phyloP scores from a whole-genome alignment of 306 rosid genomes.

The Cicer yamashitae region DNA sequence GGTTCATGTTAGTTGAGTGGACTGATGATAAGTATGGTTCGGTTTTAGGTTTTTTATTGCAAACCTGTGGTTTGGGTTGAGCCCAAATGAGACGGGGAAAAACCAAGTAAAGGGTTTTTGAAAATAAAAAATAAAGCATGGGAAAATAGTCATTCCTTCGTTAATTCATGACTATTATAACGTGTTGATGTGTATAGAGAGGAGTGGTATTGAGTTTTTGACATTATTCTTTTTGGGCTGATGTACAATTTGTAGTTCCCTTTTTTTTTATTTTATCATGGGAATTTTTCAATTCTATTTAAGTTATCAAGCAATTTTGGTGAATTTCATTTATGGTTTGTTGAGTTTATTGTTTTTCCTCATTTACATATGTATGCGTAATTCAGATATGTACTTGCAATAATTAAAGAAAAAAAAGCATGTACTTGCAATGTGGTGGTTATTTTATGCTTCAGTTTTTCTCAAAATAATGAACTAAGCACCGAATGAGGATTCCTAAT shows the following conservation, averaged over 20 bases:
- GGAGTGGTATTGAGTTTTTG: background rate
- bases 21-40: background rate
- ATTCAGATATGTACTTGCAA: background rate
- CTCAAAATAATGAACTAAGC: background rate
- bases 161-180: background rate
- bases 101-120: background rate
- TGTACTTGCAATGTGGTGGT: background rate
- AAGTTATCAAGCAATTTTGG: conserved; percentile 37
- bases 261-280: background rate
- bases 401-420: too few species aligned
- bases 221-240: conserved; percentile 2
- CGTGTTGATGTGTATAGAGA: background rate
- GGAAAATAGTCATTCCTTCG: background rate
- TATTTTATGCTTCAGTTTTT: background rate
- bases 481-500: background rate
- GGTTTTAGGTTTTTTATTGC: background rate
- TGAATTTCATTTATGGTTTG: conserved; percentile 1
- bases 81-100: background rate
- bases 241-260: background rate
- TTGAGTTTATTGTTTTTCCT: background rate
- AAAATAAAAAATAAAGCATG: background rate
- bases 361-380: background rate
- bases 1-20: conserved; percentile 60
- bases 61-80: background rate
- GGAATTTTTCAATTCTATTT: conserved; percentile 8